Percentiles rank a stretch among this genome's conserved stretches.
These are phyloP conservation scores for Davidsoniella virescens DNA, from an alignment of 2,329 filamentous ascomycete genomes.

Conservation along the genomic window DNA sequence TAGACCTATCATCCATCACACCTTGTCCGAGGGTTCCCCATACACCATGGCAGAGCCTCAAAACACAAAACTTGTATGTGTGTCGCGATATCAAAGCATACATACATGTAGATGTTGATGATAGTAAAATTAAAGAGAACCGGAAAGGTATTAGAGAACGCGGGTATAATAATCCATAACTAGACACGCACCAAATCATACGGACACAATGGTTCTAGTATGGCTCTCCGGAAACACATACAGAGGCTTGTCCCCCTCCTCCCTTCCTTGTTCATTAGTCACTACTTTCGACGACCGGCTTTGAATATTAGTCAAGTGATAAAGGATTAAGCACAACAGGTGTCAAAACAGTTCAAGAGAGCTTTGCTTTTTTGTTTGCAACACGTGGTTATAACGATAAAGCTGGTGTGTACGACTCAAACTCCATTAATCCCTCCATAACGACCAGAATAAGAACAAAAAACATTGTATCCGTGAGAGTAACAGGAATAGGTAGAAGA, in stretches of 20 bases:
- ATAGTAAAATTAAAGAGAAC: background rate
- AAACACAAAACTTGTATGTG: background rate
- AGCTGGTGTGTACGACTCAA: conserved; percentile 9
- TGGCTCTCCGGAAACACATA: too few species aligned
- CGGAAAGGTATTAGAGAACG: conserved; percentile 2
- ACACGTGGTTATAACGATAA: conserved; percentile 11
- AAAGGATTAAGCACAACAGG: conserved; percentile 1
- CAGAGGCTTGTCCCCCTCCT: too few species aligned
- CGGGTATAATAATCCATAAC: conserved; percentile 9
- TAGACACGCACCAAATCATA: background rate
- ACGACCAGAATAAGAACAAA: conserved; percentile 6
- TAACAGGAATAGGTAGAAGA: background rate
- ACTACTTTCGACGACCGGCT: too few species aligned
- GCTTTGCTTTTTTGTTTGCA: conserved; percentile 5
- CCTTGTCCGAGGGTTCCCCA: too few species aligned
- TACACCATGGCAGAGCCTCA: too few species aligned
- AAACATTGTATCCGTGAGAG: background rate
- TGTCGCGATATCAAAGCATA: background rate
- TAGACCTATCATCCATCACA: too few species aligned
- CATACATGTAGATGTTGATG: background rate
- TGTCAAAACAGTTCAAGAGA: background rate
- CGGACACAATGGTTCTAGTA: too few species aligned
- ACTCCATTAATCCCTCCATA: conserved; percentile 10
- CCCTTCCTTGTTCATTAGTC: too few species aligned
- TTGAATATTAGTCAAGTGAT: background rate